Percentiles rank a stretch among this genome's conserved stretches.
phyloP scores from a whole-genome alignment of 2,329 filamentous ascomycete genomes.

The Ascochyta fabae region DNA sequence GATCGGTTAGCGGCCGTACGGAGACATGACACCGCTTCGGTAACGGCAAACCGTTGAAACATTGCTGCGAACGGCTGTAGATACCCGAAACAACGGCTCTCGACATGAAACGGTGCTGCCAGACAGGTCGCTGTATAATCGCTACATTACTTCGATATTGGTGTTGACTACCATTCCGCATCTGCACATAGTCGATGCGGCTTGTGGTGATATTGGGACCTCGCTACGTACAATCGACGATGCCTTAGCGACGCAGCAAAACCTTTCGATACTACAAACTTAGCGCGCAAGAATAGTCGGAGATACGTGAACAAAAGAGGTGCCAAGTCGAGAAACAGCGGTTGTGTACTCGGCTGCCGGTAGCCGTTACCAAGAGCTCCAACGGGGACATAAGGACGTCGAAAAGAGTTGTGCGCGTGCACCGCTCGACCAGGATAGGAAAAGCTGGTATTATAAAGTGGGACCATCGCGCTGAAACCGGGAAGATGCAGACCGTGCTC shows the following conservation, averaged over 20 bases:
- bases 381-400: conserved; percentile 38
- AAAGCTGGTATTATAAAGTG: conserved; percentile 50
- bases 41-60: conserved; percentile 34
- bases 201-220: background rate
- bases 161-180: background rate
- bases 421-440: conserved; percentile 36
- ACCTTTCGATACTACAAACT: background rate
- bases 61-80: conserved; percentile 32
- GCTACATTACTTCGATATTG: conserved; percentile 5
- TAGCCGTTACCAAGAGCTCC: conserved; percentile 33
- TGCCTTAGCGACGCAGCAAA: background rate
- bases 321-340: conserved; percentile 17
- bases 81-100: conserved; percentile 32
- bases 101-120: conserved; percentile 8
- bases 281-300: background rate
- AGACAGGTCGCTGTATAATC: conserved; percentile 9
- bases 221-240: background rate
- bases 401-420: conserved; percentile 38
- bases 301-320: conserved; percentile 1
- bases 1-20: conserved; percentile 33
- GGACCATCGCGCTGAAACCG: conserved; percentile 40
- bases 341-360: conserved; percentile 34
- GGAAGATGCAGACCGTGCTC: conserved; percentile 50
- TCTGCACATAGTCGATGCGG: background rate
- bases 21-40: conserved; percentile 23